Percentiles rank a stretch among this genome's conserved stretches.
Conservation (phyloP, 176 grass and related monocot species). For the Carex parvula region DNA sequence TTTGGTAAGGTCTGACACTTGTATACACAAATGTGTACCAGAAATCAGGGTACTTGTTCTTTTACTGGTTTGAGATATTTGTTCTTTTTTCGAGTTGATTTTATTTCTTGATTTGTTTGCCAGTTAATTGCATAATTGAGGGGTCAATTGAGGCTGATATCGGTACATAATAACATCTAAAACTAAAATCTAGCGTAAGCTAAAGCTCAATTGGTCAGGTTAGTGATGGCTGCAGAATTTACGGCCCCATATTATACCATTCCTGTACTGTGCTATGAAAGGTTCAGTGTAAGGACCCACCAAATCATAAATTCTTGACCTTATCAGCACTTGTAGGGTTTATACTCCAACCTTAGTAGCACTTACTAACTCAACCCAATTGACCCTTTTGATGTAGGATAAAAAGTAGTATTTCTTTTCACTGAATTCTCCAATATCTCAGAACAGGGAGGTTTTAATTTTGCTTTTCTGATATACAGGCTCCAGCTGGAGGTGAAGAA, state of each 20-base stretch:
- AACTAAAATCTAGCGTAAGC: background rate
- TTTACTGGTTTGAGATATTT: background rate
- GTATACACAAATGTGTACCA: no score
- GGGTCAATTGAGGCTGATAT: background rate
- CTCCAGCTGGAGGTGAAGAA: slow-evolving; percentile 31
- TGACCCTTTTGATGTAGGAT: background rate
- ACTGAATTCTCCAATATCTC: background rate
- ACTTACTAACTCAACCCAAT: background rate
- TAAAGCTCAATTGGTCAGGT: background rate
- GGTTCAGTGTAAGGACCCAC: background rate
- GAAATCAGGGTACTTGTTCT: no score
- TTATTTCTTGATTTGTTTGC: background rate
- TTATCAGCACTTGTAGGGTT: background rate
- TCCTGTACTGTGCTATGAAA: background rate
- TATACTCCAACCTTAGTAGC: background rate
- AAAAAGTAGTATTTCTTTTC: background rate
- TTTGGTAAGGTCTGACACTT: no score
- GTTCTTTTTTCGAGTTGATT: background rate
- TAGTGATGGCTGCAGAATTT: background rate
- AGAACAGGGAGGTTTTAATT: background rate
- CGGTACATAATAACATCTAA: background rate
- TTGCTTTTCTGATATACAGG: slow-evolving; percentile 20
- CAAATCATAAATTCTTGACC: background rate
- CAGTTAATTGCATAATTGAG: background rate
- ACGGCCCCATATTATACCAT: background rate